These are phyloP conservation scores for Calycina herbarum DNA, from an alignment of 2,329 filamentous ascomycete genomes.

Conservation along the genomic window DNA sequence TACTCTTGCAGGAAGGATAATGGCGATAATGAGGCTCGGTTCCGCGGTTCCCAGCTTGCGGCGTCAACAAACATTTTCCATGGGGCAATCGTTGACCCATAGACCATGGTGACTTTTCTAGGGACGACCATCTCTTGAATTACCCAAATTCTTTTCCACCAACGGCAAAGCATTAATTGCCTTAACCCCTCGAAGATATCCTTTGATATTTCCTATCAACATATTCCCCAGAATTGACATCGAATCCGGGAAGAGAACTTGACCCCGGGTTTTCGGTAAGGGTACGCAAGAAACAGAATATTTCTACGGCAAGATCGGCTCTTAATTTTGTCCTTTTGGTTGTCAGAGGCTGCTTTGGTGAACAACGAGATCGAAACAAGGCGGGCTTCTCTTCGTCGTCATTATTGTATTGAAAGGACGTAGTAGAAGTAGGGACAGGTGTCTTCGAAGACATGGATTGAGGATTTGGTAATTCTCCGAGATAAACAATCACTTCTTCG, in stretches of 20 bases:
- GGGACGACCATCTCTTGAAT: constrained; percentile 22
- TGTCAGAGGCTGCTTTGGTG: background rate
- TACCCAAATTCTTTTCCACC: constrained; percentile 23
- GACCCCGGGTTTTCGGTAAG: background rate
- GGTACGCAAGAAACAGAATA: background rate
- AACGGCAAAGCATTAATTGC: constrained; percentile 11
- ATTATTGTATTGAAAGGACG: background rate
- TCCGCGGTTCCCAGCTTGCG: background rate
- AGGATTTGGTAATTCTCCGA: constrained; percentile 13
- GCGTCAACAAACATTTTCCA: constrained; percentile 33
- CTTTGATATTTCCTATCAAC: constrained; percentile 7
- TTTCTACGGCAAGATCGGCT: background rate
- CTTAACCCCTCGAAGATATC: background rate
- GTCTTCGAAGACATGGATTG: background rate
- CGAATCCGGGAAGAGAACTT: background rate
- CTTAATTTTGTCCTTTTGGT: background rate
- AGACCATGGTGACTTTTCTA: constrained; percentile 14
- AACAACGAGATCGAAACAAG: background rate
- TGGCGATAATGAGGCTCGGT: background rate
- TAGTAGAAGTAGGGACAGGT: background rate
- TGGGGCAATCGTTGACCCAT: constrained; percentile 12
- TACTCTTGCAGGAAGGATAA: constrained; percentile 7
- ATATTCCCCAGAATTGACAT: constrained; percentile 4
- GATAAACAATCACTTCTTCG: constrained; percentile 12
- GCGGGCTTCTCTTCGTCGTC: background rate